Evolutionary conservation across 148 eudicot genomes (phyloP).

Genomic region (Cornus florida): DNA sequence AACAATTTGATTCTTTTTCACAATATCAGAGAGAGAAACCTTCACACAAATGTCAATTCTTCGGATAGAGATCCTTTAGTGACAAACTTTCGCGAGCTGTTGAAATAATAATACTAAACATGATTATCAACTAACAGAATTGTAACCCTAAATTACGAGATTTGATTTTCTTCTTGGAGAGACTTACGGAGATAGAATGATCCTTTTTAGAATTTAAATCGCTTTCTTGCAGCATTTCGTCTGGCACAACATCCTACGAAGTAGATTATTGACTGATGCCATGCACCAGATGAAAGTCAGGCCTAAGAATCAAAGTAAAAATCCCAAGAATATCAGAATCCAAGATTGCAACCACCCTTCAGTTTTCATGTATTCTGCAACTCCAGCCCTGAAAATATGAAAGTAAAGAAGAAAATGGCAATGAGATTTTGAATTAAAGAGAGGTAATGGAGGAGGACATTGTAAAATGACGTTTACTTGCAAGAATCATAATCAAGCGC

Average conservation of each 20-base stretch:
- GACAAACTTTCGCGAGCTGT: neutral
- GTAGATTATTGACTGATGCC: constrained; percentile 64
- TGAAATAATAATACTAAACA: neutral
- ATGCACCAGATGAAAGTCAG: neutral
- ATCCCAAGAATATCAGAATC: neutral
- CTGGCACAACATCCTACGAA: constrained; percentile 91
- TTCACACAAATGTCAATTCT: neutral
- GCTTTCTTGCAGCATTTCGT: constrained; percentile 51
- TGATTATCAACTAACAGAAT: neutral
- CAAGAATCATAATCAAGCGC: constrained; percentile 70
- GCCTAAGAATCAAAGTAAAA: neutral
- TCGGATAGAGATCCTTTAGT: neutral
- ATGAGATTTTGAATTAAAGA: constrained; percentile 2
- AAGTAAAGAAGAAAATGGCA: neutral
- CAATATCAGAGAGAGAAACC: neutral
- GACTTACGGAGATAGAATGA: neutral
- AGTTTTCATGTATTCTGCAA: constrained; percentile 79
- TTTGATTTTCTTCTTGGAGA: neutral
- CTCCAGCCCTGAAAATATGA: constrained; percentile 75
- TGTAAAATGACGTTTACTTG: constrained; percentile 51
- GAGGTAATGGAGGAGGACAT: neutral
- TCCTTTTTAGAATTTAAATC: constrained; percentile 45
- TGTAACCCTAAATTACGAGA: neutral
- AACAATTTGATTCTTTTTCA: neutral
- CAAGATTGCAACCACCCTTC: neutral